Conservation (phyloP, 139 green algal genomes). For the Chlamydomonas eustigma region DNA sequence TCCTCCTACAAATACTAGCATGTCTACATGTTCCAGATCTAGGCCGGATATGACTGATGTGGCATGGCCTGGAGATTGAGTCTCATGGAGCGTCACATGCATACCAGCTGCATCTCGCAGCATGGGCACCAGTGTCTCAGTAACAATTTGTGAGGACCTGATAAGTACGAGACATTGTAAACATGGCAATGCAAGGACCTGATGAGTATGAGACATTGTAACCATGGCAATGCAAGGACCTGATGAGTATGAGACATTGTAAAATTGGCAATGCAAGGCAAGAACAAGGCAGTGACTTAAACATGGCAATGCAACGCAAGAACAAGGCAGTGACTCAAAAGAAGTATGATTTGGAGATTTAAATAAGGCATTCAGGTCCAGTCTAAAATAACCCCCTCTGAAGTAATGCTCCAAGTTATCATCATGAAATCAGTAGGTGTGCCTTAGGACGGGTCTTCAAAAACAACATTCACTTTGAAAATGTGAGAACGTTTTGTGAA, state of each 20-base stretch:
- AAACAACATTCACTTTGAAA: too few relatives aligned
- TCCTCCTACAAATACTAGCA: conserved; percentile 60
- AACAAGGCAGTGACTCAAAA: too few relatives aligned
- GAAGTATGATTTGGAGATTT: too few relatives aligned
- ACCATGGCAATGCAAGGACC: background rate
- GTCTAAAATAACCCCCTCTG: too few relatives aligned
- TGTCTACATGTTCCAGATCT: conserved; percentile 24
- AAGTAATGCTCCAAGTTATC: too few relatives aligned
- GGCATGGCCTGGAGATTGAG: conserved; percentile 39
- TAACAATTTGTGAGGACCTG: conserved; percentile 29
- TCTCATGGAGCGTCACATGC: conserved; percentile 33
- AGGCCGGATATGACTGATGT: conserved; percentile 36
- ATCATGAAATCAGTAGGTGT: too few relatives aligned
- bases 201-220: background rate
- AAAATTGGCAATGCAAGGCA: background rate
- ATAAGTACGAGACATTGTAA: too few relatives aligned
- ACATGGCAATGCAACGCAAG: too few relatives aligned
- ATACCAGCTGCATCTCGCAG: conserved; percentile 57
- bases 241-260: background rate
- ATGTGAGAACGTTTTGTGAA: too few relatives aligned
- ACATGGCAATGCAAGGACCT: too few relatives aligned
- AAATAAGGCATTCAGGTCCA: too few relatives aligned
- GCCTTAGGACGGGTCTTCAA: too few relatives aligned
- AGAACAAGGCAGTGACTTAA: background rate
- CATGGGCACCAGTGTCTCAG: conserved; percentile 37